Percentiles rank a stretch among this genome's conserved stretches.
Evolutionary conservation across 2,329 filamentous ascomycete genomes (phyloP).

Genomic region (Beauveria rudraprayagi): DNA sequence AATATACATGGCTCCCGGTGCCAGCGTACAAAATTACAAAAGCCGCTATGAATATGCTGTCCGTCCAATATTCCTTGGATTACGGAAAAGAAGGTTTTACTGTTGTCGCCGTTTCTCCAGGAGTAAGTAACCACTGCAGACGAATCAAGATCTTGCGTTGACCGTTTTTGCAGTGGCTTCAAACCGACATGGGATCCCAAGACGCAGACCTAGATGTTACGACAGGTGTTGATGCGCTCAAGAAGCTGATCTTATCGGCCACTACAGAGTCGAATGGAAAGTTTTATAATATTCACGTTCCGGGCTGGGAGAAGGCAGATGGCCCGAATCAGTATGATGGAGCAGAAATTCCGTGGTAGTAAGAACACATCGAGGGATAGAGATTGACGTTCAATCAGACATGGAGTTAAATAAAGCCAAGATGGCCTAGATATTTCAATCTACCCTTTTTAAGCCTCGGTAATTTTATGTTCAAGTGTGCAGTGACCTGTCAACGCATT

Average conservation of each 20-base stretch:
- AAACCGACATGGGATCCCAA: conserved; percentile 32
- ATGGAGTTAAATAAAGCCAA: too few relatives aligned
- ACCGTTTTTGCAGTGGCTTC: conserved; percentile 31
- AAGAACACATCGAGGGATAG: too few relatives aligned
- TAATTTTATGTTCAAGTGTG: too few relatives aligned
- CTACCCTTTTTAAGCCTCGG: too few relatives aligned
- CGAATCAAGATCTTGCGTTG: not conserved
- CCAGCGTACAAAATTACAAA: conserved; percentile 40
- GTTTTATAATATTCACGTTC: conserved; percentile 6
- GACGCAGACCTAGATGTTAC: conserved; percentile 33
- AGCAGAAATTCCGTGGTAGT: not conserved
- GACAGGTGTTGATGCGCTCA: conserved; percentile 23
- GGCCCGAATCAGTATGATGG: conserved; percentile 4
- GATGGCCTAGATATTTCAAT: too few relatives aligned
- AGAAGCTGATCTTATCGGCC: not conserved
- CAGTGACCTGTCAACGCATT: too few relatives aligned
- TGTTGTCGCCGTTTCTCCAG: conserved; percentile 15
- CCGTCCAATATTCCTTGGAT: conserved; percentile 29
- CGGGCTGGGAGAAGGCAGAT: conserved; percentile 3
- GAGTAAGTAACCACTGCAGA: not conserved
- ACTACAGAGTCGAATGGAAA: conserved; percentile 9
- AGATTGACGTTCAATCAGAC: too few relatives aligned
- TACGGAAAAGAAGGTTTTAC: conserved; percentile 32
- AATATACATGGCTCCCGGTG: not conserved
- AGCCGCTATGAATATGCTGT: conserved; percentile 37